Evolutionary conservation across 2,329 filamentous ascomycete species (phyloP).

Genomic region (Cordyceps militaris): DNA sequence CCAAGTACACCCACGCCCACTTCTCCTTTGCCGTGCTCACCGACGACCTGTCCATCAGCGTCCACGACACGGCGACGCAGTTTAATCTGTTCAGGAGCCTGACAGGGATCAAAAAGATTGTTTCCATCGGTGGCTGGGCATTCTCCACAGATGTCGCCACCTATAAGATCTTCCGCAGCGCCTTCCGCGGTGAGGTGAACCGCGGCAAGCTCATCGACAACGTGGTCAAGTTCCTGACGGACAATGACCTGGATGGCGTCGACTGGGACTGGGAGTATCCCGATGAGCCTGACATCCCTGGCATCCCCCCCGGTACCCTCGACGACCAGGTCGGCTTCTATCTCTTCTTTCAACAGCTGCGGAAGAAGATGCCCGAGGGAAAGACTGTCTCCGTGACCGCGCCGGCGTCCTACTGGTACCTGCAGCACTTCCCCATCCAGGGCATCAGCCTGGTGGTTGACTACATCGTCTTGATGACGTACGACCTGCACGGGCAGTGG

Average conservation of each 20-base stretch:
- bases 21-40: constrained; percentile 30
- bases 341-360: constrained; percentile 13
- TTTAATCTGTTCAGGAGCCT: constrained; percentile 17
- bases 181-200: constrained; percentile 21
- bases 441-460: constrained; percentile 22
- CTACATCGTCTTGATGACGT: constrained; percentile 31
- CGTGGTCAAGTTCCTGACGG: constrained; percentile 29
- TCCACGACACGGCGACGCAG: constrained; percentile 18
- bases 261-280: constrained; percentile 33
- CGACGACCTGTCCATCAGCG: constrained; percentile 12
- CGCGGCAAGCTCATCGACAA: constrained; percentile 26
- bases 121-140: constrained; percentile 25
- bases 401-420: constrained; percentile 29
- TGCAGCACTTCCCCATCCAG: constrained; percentile 25
- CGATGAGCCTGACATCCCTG: constrained; percentile 20
- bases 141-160: constrained; percentile 16
- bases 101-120: constrained; percentile 18
- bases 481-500: constrained; percentile 30
- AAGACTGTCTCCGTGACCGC: constrained; percentile 27
- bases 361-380: constrained; percentile 6
- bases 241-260: constrained; percentile 31
- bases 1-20: constrained; percentile 27
- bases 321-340: constrained; percentile 16
- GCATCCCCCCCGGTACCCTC: constrained; percentile 21
- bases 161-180: constrained; percentile 18